phyloP scores from a whole-genome alignment of 2,329 filamentous ascomycete genomes.

The Trichoderma endophyticum region DNA sequence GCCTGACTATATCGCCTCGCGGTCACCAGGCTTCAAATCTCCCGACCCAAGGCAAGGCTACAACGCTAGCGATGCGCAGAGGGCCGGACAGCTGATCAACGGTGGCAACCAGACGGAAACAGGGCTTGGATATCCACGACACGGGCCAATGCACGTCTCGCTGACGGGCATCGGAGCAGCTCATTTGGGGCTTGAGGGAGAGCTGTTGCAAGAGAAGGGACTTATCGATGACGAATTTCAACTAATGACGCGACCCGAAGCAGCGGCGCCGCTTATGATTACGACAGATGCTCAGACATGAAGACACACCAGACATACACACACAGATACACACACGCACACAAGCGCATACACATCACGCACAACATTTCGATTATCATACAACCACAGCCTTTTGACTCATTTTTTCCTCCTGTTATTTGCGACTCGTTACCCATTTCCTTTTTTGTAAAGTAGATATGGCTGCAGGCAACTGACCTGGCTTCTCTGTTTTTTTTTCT shows the following conservation, averaged over 20 bases:
- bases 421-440: neutral
- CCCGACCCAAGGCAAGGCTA: neutral
- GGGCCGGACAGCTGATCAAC: neutral
- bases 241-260: constrained; percentile 20
- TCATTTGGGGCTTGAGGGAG: constrained; percentile 22
- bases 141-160: constrained; percentile 20
- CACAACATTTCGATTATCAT: neutral
- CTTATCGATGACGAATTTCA: constrained; percentile 22
- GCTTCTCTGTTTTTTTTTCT: neutral
- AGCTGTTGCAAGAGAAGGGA: constrained; percentile 21
- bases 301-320: neutral
- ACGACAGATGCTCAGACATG: constrained; percentile 23
- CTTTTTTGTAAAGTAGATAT: constrained; percentile 11
- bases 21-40: neutral
- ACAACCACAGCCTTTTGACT: neutral
- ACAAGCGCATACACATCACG: neutral
- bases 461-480: constrained; percentile 18
- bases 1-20: constrained; percentile 17
- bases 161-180: constrained; percentile 29
- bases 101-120: neutral
- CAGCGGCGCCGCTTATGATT: constrained; percentile 20
- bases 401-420: neutral
- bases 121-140: constrained; percentile 7
- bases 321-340: constrained; percentile 15
- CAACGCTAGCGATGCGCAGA: neutral